A percentile compares a stretch with the other conserved stretches of the same genome.
phyloP scores from a whole-genome alignment of 768 basidiomycete species.

The Xerocomus potaroensis region DNA sequence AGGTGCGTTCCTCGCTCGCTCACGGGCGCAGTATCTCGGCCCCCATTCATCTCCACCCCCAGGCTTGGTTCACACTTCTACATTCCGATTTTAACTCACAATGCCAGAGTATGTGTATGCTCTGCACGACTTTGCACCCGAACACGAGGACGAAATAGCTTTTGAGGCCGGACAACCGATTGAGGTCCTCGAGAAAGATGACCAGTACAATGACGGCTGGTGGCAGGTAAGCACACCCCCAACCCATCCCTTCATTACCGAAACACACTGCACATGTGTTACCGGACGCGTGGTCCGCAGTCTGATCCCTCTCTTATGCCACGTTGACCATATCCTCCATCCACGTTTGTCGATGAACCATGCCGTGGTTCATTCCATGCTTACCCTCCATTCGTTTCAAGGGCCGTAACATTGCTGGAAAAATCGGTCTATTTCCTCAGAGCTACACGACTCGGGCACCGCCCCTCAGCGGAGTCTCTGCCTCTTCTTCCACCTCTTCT shows the following conservation, averaged over 20 bases:
- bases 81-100: slow-evolving; percentile 4
- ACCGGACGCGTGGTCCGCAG: slow-evolving; percentile 6
- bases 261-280: slow-evolving; percentile 4
- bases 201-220: slow-evolving; percentile 93
- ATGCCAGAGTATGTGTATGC: slow-evolving; percentile 88
- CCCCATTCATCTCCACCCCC: neutral
- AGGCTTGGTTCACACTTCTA: neutral
- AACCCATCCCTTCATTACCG: slow-evolving; percentile 5
- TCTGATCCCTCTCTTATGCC: neutral
- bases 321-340: slow-evolving; percentile 3
- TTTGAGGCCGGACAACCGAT: slow-evolving; percentile 86
- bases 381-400: slow-evolving; percentile 31
- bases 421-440: slow-evolving; percentile 87
- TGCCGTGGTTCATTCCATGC: slow-evolving; percentile 25
- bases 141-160: slow-evolving; percentile 90
- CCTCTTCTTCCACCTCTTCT: slow-evolving; percentile 26
- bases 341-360: slow-evolving; percentile 19
- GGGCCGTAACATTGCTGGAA: slow-evolving; percentile 81
- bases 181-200: slow-evolving; percentile 90
- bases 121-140: slow-evolving; percentile 82
- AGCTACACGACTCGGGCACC: slow-evolving; percentile 73
- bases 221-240: slow-evolving; percentile 57
- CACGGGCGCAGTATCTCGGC: too few relatives aligned
- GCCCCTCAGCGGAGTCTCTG: slow-evolving; percentile 31
- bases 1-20: neutral